Conservation (phyloP, 345 rosid genomes). For the Erysimum cheiranthoides region DNA sequence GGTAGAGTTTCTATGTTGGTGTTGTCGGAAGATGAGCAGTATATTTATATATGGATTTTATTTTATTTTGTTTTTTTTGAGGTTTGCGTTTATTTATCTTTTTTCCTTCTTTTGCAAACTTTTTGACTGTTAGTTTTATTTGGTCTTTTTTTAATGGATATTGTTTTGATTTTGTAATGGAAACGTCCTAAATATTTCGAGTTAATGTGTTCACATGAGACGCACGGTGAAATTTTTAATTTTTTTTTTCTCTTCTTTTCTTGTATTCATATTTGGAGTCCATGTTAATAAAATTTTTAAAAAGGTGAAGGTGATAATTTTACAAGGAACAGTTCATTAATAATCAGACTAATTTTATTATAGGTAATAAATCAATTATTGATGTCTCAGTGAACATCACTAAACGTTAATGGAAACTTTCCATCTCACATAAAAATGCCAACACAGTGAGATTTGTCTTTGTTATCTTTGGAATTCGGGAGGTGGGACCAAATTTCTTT, state of each 20-base stretch:
- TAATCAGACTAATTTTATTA: neutral
- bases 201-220: constrained; percentile 34
- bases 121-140: constrained; percentile 28
- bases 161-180: constrained; percentile 10
- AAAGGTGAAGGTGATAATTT: neutral
- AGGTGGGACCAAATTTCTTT: constrained; percentile 13
- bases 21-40: constrained; percentile 31
- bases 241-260: neutral
- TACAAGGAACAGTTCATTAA: constrained; percentile 18
- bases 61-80: neutral
- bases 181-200: constrained; percentile 38
- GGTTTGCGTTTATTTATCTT: neutral
- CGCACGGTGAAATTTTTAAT: constrained; percentile 10
- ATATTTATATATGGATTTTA: constrained; percentile 32
- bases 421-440: neutral
- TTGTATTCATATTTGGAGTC: constrained; percentile 13
- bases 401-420: constrained; percentile 17
- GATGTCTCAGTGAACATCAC: constrained; percentile 10
- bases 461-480: constrained; percentile 24
- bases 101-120: neutral
- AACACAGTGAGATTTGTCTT: constrained; percentile 2
- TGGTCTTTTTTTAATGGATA: constrained; percentile 16
- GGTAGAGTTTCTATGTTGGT: constrained; percentile 23
- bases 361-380: neutral
- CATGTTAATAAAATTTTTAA: neutral